Base-by-base conservation (phyloP, 192 early-diverging fungal genomes). In the Coemansia javaensis region DNA sequence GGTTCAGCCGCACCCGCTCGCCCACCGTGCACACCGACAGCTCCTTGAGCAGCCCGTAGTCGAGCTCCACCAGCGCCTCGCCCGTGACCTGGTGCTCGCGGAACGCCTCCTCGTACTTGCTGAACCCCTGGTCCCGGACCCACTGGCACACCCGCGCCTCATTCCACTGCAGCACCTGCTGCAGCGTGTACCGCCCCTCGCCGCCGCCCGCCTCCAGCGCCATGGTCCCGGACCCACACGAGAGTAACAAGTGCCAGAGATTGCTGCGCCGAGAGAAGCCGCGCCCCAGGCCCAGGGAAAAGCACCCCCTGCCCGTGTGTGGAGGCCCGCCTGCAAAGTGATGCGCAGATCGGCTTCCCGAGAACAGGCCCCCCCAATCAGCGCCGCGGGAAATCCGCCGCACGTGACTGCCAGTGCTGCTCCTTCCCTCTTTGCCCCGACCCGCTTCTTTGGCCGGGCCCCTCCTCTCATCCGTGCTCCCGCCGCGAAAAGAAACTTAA, bases 31-130 rank as follows among this genome's bases (percentile, higher is more conserved):
- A 65, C 40, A 97, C 82, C 8, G 82, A 85, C 59, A 97, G 82
- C 41, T 91, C 85, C 61, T 87, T 87, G 12, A 97, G 78, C 15
- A 86, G 59, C 31, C 77, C 71, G 53, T 94, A 87, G 67, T 90
- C 84, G 2, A 97, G 75, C 65, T 94, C 91, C 4, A 89, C 64
- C 42, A 97, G 66, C 6, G 87, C 77, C 17, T 84, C 79, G n/a
- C 93, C 93, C 12, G 71, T 88, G 36, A 97, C 84, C 43, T 85
- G 56, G 63, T 94, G 83, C 23, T 89, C 83, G 78, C 68, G 45
- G 49, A 82, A 82, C 12, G 62, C 27, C 24, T 45, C 36, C 34
- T 75, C 77, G 50, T 79, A 79, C 48, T 70, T 68, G 35, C 53
- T 47, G 51, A 81, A 74, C 14, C 73, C 64, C 33, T 77, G 63